phyloP scores from a whole-genome alignment of 345 rosid genomes.

The Brassica incana region DNA sequence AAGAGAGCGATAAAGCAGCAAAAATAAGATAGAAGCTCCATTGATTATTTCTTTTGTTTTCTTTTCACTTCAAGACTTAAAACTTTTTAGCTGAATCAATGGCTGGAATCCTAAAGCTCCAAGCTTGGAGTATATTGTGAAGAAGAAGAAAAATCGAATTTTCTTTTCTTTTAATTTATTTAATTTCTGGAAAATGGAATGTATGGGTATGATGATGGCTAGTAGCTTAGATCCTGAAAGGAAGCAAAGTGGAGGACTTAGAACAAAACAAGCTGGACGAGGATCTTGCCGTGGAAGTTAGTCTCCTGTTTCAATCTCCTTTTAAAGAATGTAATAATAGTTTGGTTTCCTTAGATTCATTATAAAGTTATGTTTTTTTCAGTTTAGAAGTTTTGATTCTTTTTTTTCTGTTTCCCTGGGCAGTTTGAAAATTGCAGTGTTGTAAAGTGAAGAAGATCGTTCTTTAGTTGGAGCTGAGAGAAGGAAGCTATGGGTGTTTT shows the following conservation, averaged over 20 bases:
- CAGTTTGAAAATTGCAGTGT: slow-evolving; percentile 35
- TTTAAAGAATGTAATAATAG: slow-evolving; percentile 34
- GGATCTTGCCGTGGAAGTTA: slow-evolving; percentile 99
- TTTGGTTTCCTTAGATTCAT: background rate
- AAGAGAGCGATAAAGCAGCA: slow-evolving; percentile 12
- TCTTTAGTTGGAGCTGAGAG: slow-evolving; percentile 11
- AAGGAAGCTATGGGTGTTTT: slow-evolving; percentile 59
- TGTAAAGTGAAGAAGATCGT: slow-evolving; percentile 25
- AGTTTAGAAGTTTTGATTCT: slow-evolving; percentile 10
- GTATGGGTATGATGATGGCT: slow-evolving; percentile 58
- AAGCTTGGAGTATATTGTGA: slow-evolving; percentile 53
- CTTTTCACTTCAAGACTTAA: background rate
- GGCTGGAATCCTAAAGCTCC: slow-evolving; percentile 55
- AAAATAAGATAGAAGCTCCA: slow-evolving; percentile 12
- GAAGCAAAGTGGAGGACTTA: slow-evolving; percentile 84
- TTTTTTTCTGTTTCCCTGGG: background rate
- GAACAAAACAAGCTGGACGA: slow-evolving; percentile 95
- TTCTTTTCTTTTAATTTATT: background rate
- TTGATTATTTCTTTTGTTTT: background rate
- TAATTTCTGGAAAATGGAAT: slow-evolving; percentile 50
- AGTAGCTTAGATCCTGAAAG: slow-evolving; percentile 92
- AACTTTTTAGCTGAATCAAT: slow-evolving; percentile 32
- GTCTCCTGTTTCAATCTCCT: slow-evolving; percentile 39
- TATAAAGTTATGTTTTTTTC: background rate
- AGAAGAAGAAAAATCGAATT: background rate